phyloP scores from a whole-genome alignment of 2,329 filamentous ascomycete genomes.

The Fusarium nematophilum region DNA sequence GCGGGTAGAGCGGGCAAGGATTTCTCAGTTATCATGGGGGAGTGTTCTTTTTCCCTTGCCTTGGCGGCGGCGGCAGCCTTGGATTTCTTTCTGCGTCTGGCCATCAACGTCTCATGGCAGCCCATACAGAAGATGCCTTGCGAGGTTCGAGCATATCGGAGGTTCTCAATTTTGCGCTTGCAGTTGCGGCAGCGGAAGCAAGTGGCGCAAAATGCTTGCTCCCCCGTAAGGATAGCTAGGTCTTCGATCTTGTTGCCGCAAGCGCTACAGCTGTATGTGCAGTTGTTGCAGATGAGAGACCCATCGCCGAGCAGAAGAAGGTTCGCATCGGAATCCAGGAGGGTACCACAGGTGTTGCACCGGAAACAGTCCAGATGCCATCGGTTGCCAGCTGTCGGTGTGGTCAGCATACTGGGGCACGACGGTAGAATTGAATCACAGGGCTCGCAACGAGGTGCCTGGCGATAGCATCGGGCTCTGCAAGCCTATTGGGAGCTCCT shows the following conservation, averaged over 20 bases:
- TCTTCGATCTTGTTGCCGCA: conserved; percentile 99
- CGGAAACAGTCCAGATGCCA: conserved; percentile 99
- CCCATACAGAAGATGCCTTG: conserved; percentile 99
- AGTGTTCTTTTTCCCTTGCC: conserved; percentile 70
- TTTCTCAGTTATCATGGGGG: conserved; percentile 84
- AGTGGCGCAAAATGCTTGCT: conserved; percentile 96
- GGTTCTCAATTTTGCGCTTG: conserved; percentile 98
- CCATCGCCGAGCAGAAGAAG: conserved; percentile 96
- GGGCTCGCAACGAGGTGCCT: conserved; percentile 25
- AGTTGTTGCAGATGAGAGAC: conserved; percentile 98
- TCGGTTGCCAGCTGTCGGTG: conserved; percentile 81
- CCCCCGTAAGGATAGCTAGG: conserved; percentile 94
- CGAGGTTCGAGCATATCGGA: conserved; percentile 95
- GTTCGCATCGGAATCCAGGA: conserved; percentile 98
- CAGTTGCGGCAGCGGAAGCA: conserved; percentile 98
- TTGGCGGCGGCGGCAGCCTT: conserved; percentile 72
- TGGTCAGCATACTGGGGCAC: conserved; percentile 44
- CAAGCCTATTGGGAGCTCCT: not conserved
- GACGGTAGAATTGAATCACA: conserved; percentile 5
- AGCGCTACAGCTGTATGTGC: conserved; percentile 97
- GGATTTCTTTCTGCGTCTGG: conserved; percentile 86
- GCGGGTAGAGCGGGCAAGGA: conserved; percentile 91
- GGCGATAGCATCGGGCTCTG: conserved; percentile 5
- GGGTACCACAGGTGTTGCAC: conserved; percentile 93
- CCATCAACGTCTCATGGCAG: conserved; percentile 97